Percentiles rank a stretch among this genome's conserved stretches.
These are phyloP conservation scores for Backusella circina DNA, from an alignment of 192 early-diverging fungal species.

Conservation along the genomic window DNA sequence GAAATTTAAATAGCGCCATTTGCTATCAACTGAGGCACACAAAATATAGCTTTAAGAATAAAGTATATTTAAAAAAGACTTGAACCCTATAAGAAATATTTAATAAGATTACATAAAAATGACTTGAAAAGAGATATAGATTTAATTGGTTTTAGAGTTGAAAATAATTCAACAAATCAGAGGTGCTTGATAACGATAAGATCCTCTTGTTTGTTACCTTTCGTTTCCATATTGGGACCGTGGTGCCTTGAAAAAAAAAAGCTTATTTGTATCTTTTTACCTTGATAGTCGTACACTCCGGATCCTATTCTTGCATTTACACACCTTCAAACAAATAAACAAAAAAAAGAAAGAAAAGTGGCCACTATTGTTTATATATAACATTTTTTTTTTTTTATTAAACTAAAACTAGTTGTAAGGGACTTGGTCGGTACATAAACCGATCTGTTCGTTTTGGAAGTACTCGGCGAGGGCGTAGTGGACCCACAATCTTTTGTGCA, in stretches of 20 bases:
- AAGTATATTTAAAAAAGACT: not conserved
- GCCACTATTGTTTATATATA: not conserved
- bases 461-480: constrained; percentile 39
- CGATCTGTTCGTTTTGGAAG: constrained; percentile 38
- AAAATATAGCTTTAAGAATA: not conserved
- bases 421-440: constrained; percentile 19
- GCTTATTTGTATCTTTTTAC: not conserved
- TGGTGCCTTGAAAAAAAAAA: not conserved
- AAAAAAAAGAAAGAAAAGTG: not conserved
- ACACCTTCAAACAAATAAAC: not conserved
- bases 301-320: not conserved
- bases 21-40: not conserved
- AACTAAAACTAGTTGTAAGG: not conserved
- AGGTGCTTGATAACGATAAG: not conserved
- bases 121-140: not conserved
- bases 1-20: not conserved
- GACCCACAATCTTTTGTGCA: constrained; percentile 43
- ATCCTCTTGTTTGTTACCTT: not conserved
- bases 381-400: not conserved
- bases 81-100: not conserved
- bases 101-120: not conserved
- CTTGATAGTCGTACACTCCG: not conserved
- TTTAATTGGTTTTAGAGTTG: not conserved
- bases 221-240: not conserved
- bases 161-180: not conserved